These are phyloP conservation scores for Trifolium dubium DNA, from an alignment of 306 rosid species.

Conservation along the genomic window DNA sequence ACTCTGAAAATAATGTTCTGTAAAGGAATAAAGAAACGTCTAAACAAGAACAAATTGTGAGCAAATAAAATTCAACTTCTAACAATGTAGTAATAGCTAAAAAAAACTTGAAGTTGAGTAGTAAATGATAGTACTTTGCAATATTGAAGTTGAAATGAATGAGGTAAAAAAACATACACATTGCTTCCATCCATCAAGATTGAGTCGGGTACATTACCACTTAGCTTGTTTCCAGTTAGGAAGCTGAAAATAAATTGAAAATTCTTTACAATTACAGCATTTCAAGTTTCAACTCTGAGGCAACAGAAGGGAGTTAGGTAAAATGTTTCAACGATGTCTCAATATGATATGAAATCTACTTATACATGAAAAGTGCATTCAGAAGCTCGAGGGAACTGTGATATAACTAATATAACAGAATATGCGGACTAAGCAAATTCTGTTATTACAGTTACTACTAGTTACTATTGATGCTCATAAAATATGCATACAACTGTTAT, in stretches of 20 bases:
- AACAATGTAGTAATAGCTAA: not conserved
- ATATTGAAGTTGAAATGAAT: slow-evolving; percentile 36
- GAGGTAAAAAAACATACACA: slow-evolving; percentile 62
- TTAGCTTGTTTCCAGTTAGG: slow-evolving; percentile 71
- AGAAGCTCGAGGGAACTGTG: not conserved
- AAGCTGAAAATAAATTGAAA: slow-evolving; percentile 53
- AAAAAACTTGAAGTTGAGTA: slow-evolving; percentile 3
- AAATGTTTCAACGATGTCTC: too few relatives aligned
- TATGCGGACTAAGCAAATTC: too few relatives aligned
- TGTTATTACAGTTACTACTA: too few relatives aligned
- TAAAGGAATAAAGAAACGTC: slow-evolving; percentile 21
- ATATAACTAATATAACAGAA: not conserved
- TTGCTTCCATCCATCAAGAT: slow-evolving; percentile 69
- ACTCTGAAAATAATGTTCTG: not conserved
- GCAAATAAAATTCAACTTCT: slow-evolving; percentile 13
- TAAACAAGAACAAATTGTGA: slow-evolving; percentile 23
- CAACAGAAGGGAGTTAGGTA: slow-evolving; percentile 14
- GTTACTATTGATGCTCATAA: not conserved
- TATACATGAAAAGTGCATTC: too few relatives aligned
- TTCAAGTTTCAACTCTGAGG: slow-evolving; percentile 34
- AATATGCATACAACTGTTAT: not conserved
- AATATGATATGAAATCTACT: too few relatives aligned
- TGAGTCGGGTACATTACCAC: slow-evolving; percentile 70
- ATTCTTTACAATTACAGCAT: slow-evolving; percentile 30
- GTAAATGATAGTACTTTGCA: slow-evolving; percentile 13